Evolutionary conservation across 371 early-diverging fungal species (phyloP), one percentile per base, ranked within the genome.

Genomic region (Mortierella sp.): DNA sequence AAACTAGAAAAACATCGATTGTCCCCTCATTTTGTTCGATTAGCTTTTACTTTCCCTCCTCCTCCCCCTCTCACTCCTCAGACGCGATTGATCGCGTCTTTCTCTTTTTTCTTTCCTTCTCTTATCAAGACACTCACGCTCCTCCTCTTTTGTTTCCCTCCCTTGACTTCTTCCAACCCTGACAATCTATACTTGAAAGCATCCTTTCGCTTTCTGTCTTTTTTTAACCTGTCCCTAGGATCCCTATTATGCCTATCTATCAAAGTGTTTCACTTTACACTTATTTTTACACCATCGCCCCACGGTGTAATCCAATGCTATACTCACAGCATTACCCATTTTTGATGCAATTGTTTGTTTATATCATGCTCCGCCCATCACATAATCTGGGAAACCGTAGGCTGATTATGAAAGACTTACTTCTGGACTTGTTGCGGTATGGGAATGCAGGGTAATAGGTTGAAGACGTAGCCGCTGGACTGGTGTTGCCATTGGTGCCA

Each of bases 401-500:
- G 17, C 13, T 34, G 13, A 57, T 54, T 13, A 40, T 13, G 22
- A 13, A 19, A 10, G 40, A 71, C 76, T 76, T 67, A 76, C 76
- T 76, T 57, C 76, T 66, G 1, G 76, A 76, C 67, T 76, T 76
- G 68, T 71, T 76, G 7, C 76, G 71, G 59, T 42, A 40, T 29
- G 76, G 76, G 43, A 71, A 71, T 17, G 72, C 58, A 47, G 76
- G 76, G 40, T 67, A 76, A 19, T 66, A 67, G 4, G 72, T 66
- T 37, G 76, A 70, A n/a, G 76, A 40, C 1, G 74, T 17, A 1
- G 72, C 35, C 3, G 40, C 28, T 12, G 58, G 57, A 40, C 37
- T 55, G 19, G 42, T 49, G n/a, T 31, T 49, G 59, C 60, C 65
- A 56, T 40, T 71, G 43, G n/a, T 58, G 51, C 60, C 65, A 34